A percentile compares a stretch with the other conserved stretches of the same genome.
These are phyloP conservation scores for Stemphylium beticola DNA, from an alignment of 2,329 filamentous ascomycete genomes.

Conservation along the genomic window DNA sequence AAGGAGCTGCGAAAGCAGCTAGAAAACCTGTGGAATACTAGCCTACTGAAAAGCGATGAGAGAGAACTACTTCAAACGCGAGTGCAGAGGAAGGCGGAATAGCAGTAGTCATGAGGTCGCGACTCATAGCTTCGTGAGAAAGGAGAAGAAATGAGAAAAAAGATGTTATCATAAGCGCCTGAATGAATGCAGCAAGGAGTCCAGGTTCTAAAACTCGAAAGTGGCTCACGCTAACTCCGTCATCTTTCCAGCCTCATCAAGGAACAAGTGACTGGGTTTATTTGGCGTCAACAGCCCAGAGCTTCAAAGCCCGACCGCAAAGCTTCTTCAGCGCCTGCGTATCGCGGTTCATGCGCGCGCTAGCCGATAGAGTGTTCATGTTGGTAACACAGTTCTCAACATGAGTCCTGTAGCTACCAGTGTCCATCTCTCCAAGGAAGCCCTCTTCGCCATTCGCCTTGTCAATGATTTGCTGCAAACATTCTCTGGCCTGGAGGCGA, in stretches of 20 bases:
- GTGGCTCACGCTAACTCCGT: too few relatives aligned
- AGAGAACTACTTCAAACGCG: too few relatives aligned
- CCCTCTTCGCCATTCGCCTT: conserved; percentile 2
- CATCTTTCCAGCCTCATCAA: not conserved
- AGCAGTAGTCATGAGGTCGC: too few relatives aligned
- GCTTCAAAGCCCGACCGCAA: conserved; percentile 4
- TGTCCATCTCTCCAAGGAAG: conserved; percentile 2
- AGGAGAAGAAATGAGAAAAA: too few relatives aligned
- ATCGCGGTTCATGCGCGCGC: not conserved
- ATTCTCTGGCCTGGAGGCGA: not conserved
- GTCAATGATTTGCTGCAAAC: not conserved
- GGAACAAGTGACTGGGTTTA: not conserved
- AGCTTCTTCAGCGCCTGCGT: conserved; percentile 2
- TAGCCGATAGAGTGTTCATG: not conserved
- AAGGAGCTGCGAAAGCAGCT: too few relatives aligned
- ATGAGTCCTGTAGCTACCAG: not conserved
- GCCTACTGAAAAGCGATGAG: too few relatives aligned
- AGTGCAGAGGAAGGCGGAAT: too few relatives aligned
- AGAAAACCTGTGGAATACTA: too few relatives aligned
- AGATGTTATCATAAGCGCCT: too few relatives aligned
- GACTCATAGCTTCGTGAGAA: too few relatives aligned
- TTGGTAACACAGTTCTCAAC: conserved; percentile 4
- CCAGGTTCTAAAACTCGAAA: too few relatives aligned
- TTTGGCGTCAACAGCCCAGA: conserved; percentile 2
- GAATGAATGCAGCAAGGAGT: too few relatives aligned